Evolutionary conservation across 129 eudicot species (phyloP), one percentile per base, ranked within the genome.

Genomic region (Pittosporum tobira): DNA sequence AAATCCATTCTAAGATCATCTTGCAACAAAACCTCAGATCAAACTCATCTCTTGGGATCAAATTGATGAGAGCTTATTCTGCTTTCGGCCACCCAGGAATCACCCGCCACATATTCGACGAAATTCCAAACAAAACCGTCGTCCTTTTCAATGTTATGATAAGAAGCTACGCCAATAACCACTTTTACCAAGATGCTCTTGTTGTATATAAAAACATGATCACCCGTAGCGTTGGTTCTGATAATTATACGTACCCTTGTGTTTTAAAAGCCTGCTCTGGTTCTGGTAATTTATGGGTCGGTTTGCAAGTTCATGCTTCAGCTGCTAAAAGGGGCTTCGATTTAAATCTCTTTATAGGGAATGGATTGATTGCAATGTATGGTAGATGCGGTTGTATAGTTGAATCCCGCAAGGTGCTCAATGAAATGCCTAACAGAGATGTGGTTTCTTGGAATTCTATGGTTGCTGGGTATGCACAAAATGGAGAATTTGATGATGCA

Each of bases 331-430:
- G 65, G 68, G 86, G 82, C 47, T 67, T 86, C 60, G 75, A 68
- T 69, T 62, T 61, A 22, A 78, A 81, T 63, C 48, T 85, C 5
- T 90, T 72, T 56, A 74, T 80, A 9, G 97, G 88, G 28, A 90
- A 90, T 54, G 89, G 94, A 0, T 72, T 88, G 60, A 66, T 88
- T 20, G 79, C 91, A 6, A 81, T 88, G 91, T 88, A 88, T 62
- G 96, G 88, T 44, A 88, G 79, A 62, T 88, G 84, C 52, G 67
- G 68, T 18, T 30, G 71, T 48, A 71, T 81, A 52, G 53, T 69
- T 61, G 84, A 81, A 6, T 84, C 65, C 7, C 75, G 81, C 43
- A 57, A 64, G 61, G 79, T 88, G 69, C 77, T 84, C 18, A 84
- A 81, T 66, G 88, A 74, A 71, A 84, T 88, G 90, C 77, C 73